Evolutionary conservation across 768 basidiomycete species (phyloP).

Genomic region (Dictyophora rubrovolvata): DNA sequence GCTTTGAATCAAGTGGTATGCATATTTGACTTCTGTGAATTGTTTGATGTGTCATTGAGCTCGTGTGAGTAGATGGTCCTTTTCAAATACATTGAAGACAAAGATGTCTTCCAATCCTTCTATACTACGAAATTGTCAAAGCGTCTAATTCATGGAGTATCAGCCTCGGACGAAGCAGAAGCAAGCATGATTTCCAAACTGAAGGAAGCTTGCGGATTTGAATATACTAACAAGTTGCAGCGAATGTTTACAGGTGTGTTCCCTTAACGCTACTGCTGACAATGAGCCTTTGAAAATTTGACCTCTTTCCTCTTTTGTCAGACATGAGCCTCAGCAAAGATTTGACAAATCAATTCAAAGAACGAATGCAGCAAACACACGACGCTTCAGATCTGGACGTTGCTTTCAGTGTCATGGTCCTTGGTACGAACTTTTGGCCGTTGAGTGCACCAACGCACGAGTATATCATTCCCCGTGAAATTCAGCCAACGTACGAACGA

Average conservation of each 20-base stretch:
- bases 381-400: conserved; percentile 65
- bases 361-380: conserved; percentile 80
- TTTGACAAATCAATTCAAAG: conserved; percentile 89
- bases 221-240: conserved; percentile 92
- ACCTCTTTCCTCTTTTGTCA: conserved; percentile 22
- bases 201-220: conserved; percentile 94
- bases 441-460: conserved; percentile 74
- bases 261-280: background rate
- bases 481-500: conserved; percentile 77
- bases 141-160: conserved; percentile 83
- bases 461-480: conserved; percentile 81
- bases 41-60: conserved; percentile 1
- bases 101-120: conserved; percentile 97
- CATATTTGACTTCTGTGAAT: conserved; percentile 5
- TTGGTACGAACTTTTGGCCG: conserved; percentile 96
- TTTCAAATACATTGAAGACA: conserved; percentile 98
- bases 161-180: conserved; percentile 93
- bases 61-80: conserved; percentile 66
- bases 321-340: conserved; percentile 96
- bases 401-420: conserved; percentile 87
- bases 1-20: conserved; percentile 84
- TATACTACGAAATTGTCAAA: conserved; percentile 91
- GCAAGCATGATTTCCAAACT: conserved; percentile 97
- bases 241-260: conserved; percentile 86
- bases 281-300: background rate